phyloP scores from a whole-genome alignment of 2,329 filamentous ascomycete species.

The Eutypa lata region DNA sequence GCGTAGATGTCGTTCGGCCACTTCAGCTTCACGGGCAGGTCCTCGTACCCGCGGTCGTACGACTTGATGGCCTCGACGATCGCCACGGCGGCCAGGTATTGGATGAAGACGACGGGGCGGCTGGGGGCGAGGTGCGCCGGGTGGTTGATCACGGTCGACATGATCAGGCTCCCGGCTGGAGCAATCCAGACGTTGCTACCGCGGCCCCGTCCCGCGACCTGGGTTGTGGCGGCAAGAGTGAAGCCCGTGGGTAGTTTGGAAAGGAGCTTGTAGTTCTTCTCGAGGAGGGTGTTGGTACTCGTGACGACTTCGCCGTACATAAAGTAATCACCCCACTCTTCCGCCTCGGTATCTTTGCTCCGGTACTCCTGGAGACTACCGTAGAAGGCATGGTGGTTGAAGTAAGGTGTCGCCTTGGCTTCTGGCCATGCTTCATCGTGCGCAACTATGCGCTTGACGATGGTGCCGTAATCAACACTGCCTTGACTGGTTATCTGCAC shows the following conservation, averaged over 20 bases:
- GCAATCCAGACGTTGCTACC: conserved; percentile 95
- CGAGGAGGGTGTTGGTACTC: conserved; percentile 88
- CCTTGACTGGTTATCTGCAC: conserved; percentile 43
- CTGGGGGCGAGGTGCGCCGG: conserved; percentile 66
- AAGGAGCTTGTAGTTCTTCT: conserved; percentile 82
- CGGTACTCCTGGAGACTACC: conserved; percentile 68
- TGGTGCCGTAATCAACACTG: conserved; percentile 69
- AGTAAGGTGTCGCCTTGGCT: conserved; percentile 74
- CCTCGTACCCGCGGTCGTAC: conserved; percentile 73
- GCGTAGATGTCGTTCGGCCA: conserved; percentile 97
- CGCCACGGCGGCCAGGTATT: conserved; percentile 88
- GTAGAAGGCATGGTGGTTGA: conserved; percentile 81
- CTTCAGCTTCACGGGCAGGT: conserved; percentile 81
- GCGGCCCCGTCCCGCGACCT: conserved; percentile 82
- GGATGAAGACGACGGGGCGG: conserved; percentile 86
- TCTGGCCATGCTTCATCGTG: conserved; percentile 68
- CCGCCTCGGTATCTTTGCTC: conserved; percentile 49
- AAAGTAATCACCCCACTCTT: conserved; percentile 71
- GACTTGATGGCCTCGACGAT: conserved; percentile 78
- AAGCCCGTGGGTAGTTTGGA: conserved; percentile 79
- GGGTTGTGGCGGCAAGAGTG: conserved; percentile 80
- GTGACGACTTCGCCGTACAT: conserved; percentile 91
- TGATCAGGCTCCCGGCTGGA: conserved; percentile 80
- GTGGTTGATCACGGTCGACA: conserved; percentile 86
- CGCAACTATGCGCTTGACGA: conserved; percentile 70